These are phyloP conservation scores for Verticillium isaacii DNA, from an alignment of 2,329 filamentous ascomycete genomes.

Conservation along the genomic window DNA sequence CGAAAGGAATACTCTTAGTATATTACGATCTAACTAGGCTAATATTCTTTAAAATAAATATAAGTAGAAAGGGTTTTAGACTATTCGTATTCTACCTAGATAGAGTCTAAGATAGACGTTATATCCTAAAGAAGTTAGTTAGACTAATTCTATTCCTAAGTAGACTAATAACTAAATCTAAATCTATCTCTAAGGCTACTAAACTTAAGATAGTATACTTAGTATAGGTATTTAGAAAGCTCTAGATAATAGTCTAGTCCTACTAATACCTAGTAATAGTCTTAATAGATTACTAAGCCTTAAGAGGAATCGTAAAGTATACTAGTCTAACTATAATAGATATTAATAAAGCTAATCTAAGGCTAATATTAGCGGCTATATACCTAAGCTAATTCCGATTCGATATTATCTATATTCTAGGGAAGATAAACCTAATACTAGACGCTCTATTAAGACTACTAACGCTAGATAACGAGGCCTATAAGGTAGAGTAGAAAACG, in stretches of 20 bases:
- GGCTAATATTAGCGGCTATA: not conserved
- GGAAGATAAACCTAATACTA: too few relatives aligned
- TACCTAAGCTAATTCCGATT: too few relatives aligned
- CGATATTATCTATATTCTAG: too few relatives aligned
- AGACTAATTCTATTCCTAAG: not conserved
- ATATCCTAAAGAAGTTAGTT: not conserved
- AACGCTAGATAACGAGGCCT: too few relatives aligned
- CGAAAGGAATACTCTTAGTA: not conserved
- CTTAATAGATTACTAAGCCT: slow-evolving; percentile 1
- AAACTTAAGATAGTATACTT: not conserved
- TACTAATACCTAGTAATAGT: not conserved
- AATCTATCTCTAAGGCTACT: not conserved
- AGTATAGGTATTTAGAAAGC: not conserved
- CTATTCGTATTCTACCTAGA: not conserved
- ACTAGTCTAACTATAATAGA: too few relatives aligned
- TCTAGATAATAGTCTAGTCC: not conserved
- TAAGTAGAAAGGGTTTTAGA: not conserved
- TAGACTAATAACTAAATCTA: not conserved
- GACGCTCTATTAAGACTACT: too few relatives aligned
- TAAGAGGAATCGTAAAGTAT: too few relatives aligned
- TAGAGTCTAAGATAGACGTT: not conserved
- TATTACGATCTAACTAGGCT: not conserved
- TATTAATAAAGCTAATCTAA: not conserved
- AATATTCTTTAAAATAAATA: not conserved
- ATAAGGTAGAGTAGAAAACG: too few relatives aligned